Base-by-base conservation (phyloP, 352 stramenopile genomes). In the Phytophthora constricta region DNA sequence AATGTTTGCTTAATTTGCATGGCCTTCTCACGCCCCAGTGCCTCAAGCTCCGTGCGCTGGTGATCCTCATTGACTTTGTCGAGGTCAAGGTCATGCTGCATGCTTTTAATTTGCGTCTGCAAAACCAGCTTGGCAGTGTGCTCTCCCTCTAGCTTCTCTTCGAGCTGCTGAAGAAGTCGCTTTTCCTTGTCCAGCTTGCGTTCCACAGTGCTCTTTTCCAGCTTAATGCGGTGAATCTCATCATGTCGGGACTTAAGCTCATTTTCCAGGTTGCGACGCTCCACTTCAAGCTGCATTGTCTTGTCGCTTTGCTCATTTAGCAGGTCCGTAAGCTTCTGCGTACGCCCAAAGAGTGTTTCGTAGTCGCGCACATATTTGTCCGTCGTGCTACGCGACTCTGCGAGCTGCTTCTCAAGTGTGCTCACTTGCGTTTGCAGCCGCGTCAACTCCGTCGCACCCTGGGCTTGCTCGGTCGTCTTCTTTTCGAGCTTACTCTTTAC, bases 311-410 rank as follows among this genome's bases (percentile, higher is more conserved):
- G 93, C 59, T 98, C 91, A 46, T 98, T 97, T 9, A 98, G 76
- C 28, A 98, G 61, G 22, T 97, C 89, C n/a, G 89, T 97, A 41
- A 98, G 75, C 70, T 98, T 98, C 57, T 98, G 92, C 41, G 85
- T 97, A 28, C 88, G 86, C 4, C 80, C 84, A 62, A 95, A 98
- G 22, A 97, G 83, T 52, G 89, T 90, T 74, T 97, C 95, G 73
- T 97, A 98, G 82, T 98, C 95, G 55, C 88, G 90, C 34, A 96
- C 82, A 77, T 97, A 97, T 68, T 97, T 97, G 58, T 97, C 91
- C 88, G 98, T 98, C n/a, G 87, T 96, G 41, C 74, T 76, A 31
- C 86, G 83, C 41, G 82, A 73, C 46, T 93, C 86, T 1, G 62
- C 77, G 51, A 84, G 76, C 69, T 89, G 96, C 65, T 97, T 98